These are phyloP conservation scores for Podospora pseudocomata DNA, from an alignment of 495 filamentous ascomycete genomes.

Conservation along the genomic window DNA sequence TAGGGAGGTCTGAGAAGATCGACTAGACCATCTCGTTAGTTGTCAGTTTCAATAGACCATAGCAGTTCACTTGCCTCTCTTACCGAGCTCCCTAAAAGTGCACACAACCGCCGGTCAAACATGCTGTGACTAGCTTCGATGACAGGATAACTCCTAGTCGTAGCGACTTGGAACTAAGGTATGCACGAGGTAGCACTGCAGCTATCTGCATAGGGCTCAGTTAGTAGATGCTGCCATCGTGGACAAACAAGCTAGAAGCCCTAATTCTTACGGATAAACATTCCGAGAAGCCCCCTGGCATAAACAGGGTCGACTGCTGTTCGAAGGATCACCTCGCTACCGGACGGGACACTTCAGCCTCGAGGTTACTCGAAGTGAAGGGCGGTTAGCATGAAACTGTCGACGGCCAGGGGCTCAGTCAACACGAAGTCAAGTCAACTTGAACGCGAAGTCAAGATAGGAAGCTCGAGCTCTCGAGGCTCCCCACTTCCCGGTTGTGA, in stretches of 20 bases:
- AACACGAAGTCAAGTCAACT: not conserved
- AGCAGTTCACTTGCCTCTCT: not conserved
- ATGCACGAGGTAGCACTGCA: not conserved
- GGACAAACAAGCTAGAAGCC: not conserved
- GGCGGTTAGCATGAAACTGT: not conserved
- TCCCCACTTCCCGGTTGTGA: conserved; percentile 6
- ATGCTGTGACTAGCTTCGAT: no score
- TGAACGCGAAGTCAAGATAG: not conserved
- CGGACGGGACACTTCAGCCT: not conserved
- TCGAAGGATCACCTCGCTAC: not conserved
- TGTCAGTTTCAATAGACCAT: not conserved
- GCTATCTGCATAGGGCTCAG: not conserved
- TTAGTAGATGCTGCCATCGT: not conserved
- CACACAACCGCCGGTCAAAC: not conserved
- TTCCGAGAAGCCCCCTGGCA: not conserved
- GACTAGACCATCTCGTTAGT: not conserved
- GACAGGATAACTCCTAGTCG: no score
- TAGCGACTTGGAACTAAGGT: not conserved
- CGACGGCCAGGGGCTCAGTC: not conserved
- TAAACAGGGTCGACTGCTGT: not conserved
- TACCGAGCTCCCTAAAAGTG: not conserved
- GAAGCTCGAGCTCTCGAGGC: not conserved
- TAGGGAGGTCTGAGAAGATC: not conserved
- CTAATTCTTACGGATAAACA: not conserved
- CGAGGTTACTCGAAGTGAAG: not conserved